Base-by-base conservation (phyloP, 2,329 filamentous ascomycete genomes). In the Venturia carpophila region DNA sequence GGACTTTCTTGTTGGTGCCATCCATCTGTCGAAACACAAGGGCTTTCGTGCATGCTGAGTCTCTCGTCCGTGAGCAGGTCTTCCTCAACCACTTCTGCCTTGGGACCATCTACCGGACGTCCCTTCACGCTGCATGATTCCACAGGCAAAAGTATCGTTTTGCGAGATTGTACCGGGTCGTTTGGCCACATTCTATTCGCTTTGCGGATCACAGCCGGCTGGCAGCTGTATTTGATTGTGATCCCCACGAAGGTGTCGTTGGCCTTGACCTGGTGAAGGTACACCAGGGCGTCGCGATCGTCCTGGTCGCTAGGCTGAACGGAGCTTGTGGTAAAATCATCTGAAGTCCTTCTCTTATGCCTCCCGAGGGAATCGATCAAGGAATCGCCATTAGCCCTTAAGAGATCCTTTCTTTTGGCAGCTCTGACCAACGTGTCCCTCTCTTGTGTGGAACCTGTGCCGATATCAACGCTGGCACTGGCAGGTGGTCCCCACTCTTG, bases 151-250 rank as follows among this genome's bases (percentile, higher is more conserved):
- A 92, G 83, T 19, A 99, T 82, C 68, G 85, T 87, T 71, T 90
- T 90, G 66, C 92, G 87, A 60, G 87, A 85, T 74, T 97, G 93
- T 43, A 97, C 88, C 68, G 86, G 91, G 73, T 97, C 94, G 68
- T 92, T 91, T 7, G 92, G 91, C 94, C 94, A 99, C 71, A 99
- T 86, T 13, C 94, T 86, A 74, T 99, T 99, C 47, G 91, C 87
- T 73, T 90, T 94, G 66, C 91, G 84, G 69, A 99, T 87, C 1
- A 89, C 83, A 60, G 92, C 88, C 65, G 92, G 87, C 68, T 90
- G 85, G 74, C 93, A 97, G 70, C 90, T 88, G 76, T 95, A 99
- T 70, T 88, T 90, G 69, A 99, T 87, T 63, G 94, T 89, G 62
- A 99, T 87, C 2, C 94, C 93, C 1, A 92, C 92, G 70, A 97